Evolutionary conservation across 2,329 filamentous ascomycete species (phyloP).

Genomic region (Clathrospora elynae): DNA sequence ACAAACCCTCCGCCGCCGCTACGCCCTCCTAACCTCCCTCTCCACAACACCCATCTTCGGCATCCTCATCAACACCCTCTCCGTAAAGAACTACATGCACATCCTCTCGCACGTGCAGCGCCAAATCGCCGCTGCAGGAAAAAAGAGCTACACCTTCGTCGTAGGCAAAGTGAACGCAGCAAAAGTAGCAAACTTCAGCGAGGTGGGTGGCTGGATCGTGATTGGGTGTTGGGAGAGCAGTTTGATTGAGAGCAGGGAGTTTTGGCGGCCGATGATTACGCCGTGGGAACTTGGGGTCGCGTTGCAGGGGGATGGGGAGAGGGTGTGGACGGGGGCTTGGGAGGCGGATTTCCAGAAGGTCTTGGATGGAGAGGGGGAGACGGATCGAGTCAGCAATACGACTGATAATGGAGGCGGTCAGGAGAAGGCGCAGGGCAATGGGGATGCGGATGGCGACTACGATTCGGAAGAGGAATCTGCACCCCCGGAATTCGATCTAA

Average conservation of each 20-base stretch:
- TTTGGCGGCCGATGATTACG: constrained; percentile 90
- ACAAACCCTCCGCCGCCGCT: constrained; percentile 77
- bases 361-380: constrained; percentile 50
- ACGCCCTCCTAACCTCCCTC: constrained; percentile 81
- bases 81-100: constrained; percentile 84
- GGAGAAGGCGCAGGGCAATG: constrained; percentile 12
- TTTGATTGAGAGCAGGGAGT: constrained; percentile 84
- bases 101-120: constrained; percentile 75
- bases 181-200: constrained; percentile 94
- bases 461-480: constrained; percentile 68
- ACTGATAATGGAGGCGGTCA: constrained; percentile 44
- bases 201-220: constrained; percentile 95
- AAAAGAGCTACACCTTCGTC: constrained; percentile 95
- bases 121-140: constrained; percentile 77
- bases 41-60: constrained; percentile 84
- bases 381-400: constrained; percentile 12
- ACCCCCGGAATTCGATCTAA: constrained; percentile 87
- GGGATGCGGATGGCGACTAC: constrained; percentile 7
- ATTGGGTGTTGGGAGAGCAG: constrained; percentile 98
- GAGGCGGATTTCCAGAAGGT: constrained; percentile 81
- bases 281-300: constrained; percentile 88
- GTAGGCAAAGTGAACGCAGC: constrained; percentile 95
- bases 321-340: constrained; percentile 89
- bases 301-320: constrained; percentile 72
- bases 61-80: constrained; percentile 94